Conservation (phyloP, 2,329 filamentous ascomycete species). For the Hypoxylon sp. region DNA sequence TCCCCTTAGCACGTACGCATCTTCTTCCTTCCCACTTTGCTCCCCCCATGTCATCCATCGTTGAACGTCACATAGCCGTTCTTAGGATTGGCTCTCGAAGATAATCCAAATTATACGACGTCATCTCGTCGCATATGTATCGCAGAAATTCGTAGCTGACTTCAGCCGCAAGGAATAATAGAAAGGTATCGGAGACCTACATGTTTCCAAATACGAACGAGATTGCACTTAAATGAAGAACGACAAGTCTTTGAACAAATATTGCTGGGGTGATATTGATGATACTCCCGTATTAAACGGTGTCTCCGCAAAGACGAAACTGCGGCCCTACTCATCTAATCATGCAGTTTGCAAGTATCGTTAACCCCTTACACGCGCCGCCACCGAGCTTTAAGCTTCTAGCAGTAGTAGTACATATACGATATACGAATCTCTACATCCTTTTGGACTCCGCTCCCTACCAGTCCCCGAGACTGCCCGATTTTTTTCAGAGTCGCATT, state of each 20-base stretch:
- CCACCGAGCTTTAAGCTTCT: slow-evolving; percentile 35
- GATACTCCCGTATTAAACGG: slow-evolving; percentile 12
- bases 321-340: slow-evolving; percentile 35
- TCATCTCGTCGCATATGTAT: slow-evolving; percentile 4
- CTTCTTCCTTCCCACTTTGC: not conserved
- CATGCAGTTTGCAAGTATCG: slow-evolving; percentile 45
- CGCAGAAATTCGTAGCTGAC: not conserved
- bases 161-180: not conserved
- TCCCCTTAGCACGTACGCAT: not conserved
- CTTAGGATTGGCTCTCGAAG: not conserved
- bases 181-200: not conserved
- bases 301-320: slow-evolving; percentile 10
- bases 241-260: slow-evolving; percentile 22
- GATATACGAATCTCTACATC: slow-evolving; percentile 41
- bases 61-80: not conserved
- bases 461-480: slow-evolving; percentile 14
- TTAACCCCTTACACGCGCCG: slow-evolving; percentile 39
- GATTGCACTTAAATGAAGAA: not conserved
- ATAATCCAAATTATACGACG: slow-evolving; percentile 8
- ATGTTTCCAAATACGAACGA: slow-evolving; percentile 1
- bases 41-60: not conserved
- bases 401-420: slow-evolving; percentile 51
- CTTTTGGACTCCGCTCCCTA: slow-evolving; percentile 36
- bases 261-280: slow-evolving; percentile 18
- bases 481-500: slow-evolving; percentile 13